These are phyloP conservation scores for Arabidopsis suecica DNA, from an alignment of 345 rosid genomes.

Conservation along the genomic window DNA sequence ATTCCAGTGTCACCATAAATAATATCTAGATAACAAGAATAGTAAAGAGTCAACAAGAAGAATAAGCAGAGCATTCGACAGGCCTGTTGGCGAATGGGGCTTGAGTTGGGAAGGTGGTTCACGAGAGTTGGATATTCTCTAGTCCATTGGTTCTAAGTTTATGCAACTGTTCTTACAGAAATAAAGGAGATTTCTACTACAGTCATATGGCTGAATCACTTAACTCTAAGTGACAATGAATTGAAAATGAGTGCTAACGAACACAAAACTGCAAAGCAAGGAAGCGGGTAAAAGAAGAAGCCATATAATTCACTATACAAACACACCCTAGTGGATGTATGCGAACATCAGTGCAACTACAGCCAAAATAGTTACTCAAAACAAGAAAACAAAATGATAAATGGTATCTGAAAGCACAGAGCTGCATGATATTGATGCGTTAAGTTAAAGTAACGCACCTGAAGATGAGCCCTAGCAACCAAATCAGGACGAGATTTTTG, in stretches of 20 bases:
- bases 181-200: constrained; percentile 15
- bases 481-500: constrained; percentile 91
- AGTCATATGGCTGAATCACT: constrained; percentile 2
- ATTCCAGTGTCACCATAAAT: background rate
- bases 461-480: constrained; percentile 95
- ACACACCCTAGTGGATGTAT: constrained; percentile 14
- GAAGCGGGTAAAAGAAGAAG: background rate
- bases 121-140: constrained; percentile 13
- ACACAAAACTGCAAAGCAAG: constrained; percentile 15
- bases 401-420: constrained; percentile 21
- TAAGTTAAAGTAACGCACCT: constrained; percentile 54
- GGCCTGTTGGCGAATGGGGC: background rate
- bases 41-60: background rate
- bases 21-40: constrained; percentile 5
- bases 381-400: background rate
- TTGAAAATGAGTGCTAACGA: constrained; percentile 24
- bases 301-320: constrained; percentile 15
- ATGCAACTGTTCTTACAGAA: constrained; percentile 8
- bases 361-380: constrained; percentile 8
- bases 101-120: constrained; percentile 9
- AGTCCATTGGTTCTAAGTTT: background rate
- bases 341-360: constrained; percentile 5
- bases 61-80: background rate
- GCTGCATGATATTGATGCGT: constrained; percentile 3
- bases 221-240: background rate